Percentiles rank a stretch among this genome's conserved stretches.
Conservation (phyloP, 768 basidiomycete species). For the Rhodotorula graminis region DNA sequence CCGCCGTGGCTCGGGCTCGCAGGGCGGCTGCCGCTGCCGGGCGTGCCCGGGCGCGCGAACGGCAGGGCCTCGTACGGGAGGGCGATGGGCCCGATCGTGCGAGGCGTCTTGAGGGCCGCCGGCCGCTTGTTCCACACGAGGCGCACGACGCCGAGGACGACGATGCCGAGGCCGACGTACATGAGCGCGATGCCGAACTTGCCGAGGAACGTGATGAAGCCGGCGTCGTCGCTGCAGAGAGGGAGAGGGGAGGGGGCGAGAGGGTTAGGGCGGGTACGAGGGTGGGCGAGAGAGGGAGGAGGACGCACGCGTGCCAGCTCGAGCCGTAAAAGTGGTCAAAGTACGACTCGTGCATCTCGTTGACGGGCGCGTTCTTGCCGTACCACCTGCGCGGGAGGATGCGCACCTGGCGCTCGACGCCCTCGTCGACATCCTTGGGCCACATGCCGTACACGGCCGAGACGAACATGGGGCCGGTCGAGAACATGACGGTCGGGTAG, state of each 20-base stretch:
- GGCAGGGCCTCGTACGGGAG: slow-evolving; percentile 31
- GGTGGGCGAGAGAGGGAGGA: no score
- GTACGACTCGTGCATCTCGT: slow-evolving; percentile 82
- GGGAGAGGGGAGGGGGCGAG: no score
- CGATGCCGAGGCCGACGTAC: slow-evolving; percentile 71
- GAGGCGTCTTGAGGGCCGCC: slow-evolving; percentile 12
- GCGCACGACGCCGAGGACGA: slow-evolving; percentile 65
- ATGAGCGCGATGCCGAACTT: slow-evolving; percentile 81
- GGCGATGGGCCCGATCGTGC: slow-evolving; percentile 28
- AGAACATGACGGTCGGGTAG: slow-evolving; percentile 99
- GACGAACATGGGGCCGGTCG: slow-evolving; percentile 98
- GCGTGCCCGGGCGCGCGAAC: slow-evolving; percentile 24
- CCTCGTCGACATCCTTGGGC: slow-evolving; percentile 40
- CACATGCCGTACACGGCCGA: slow-evolving; percentile 90
- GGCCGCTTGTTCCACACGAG: slow-evolving; percentile 36
- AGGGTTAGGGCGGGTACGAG: background rate
- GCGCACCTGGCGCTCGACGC: slow-evolving; percentile 54
- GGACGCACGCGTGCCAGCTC: slow-evolving; percentile 84
- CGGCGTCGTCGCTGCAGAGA: slow-evolving; percentile 59
- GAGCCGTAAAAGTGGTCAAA: slow-evolving; percentile 98
- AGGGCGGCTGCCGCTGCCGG: slow-evolving; percentile 20
- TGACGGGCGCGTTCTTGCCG: slow-evolving; percentile 84
- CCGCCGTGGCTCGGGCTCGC: background rate
- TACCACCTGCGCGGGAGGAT: slow-evolving; percentile 95
- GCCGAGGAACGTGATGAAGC: slow-evolving; percentile 89